Conservation (phyloP, 2,329 filamentous ascomycete species). For the Emericellopsis atlantica region DNA sequence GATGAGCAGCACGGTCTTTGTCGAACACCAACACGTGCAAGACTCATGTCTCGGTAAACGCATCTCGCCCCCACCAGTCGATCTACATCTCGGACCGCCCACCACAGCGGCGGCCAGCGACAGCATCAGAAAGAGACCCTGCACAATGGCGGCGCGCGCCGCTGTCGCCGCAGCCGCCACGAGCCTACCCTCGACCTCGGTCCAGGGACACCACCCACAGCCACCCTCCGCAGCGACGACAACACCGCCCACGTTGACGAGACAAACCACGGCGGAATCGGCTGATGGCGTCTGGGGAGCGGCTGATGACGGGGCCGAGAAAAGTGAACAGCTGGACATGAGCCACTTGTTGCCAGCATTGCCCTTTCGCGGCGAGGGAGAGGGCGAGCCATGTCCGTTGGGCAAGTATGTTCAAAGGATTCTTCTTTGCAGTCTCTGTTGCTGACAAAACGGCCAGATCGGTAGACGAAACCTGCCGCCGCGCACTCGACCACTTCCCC, state of each 20-base stretch:
- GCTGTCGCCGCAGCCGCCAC: not conserved
- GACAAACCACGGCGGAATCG: not conserved
- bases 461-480: conserved; percentile 24
- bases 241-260: not conserved
- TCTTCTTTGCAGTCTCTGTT: not conserved
- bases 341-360: not conserved
- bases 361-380: not conserved
- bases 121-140: not conserved
- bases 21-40: not conserved
- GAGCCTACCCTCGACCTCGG: not conserved
- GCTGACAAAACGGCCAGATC: not conserved
- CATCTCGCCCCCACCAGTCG: not conserved
- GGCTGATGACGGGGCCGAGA: not conserved
- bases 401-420: not conserved
- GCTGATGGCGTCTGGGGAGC: not conserved
- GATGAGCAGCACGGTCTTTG: not conserved
- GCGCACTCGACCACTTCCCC: conserved; percentile 25
- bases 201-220: not conserved
- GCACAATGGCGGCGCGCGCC: conserved; percentile 2
- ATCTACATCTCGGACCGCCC: conserved; percentile 2
- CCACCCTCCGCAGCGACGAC: not conserved
- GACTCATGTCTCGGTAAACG: conserved; percentile 3
- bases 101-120: not conserved
- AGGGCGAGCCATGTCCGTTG: not conserved
- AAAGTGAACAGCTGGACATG: not conserved